Conservation (phyloP, 179 eudicot genomes). For the Silene noctiflora region DNA sequence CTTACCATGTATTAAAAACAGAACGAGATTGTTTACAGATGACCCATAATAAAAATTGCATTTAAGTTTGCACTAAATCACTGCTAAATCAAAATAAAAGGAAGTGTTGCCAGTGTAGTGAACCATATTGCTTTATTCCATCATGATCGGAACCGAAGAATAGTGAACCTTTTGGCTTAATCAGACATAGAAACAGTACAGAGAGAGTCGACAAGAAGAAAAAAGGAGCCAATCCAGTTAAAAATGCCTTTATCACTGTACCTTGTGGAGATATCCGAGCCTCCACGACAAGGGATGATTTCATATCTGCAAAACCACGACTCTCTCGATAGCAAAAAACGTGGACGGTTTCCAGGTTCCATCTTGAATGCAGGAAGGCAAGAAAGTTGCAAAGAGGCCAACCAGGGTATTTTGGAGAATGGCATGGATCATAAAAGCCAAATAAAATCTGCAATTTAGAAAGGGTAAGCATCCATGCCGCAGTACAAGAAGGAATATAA, state of each 20-base stretch:
- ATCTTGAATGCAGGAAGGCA: conserved; percentile 60
- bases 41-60: too few species aligned
- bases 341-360: conserved; percentile 57
- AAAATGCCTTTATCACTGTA: conserved; percentile 34
- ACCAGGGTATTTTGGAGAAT: conserved; percentile 75
- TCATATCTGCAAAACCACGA: conserved; percentile 84
- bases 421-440: conserved; percentile 94
- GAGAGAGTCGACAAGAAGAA: too few species aligned
- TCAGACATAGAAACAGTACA: too few species aligned
- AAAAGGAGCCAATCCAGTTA: conserved; percentile 14
- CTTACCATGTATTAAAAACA: too few species aligned
- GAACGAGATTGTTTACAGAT: too few species aligned
- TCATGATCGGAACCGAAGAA: too few species aligned
- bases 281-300: conserved; percentile 73
- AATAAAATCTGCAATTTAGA: conserved; percentile 56
- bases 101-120: too few species aligned
- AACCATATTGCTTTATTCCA: too few species aligned
- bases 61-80: too few species aligned
- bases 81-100: too few species aligned
- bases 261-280: conserved; percentile 80
- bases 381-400: conserved; percentile 95
- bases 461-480: conserved; percentile 15
- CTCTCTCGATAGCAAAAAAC: conserved; percentile 90
- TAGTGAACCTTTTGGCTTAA: too few species aligned
- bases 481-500: conserved; percentile 8